phyloP scores from a whole-genome alignment of 352 stramenopile species.

The Phytophthora ramorum region DNA sequence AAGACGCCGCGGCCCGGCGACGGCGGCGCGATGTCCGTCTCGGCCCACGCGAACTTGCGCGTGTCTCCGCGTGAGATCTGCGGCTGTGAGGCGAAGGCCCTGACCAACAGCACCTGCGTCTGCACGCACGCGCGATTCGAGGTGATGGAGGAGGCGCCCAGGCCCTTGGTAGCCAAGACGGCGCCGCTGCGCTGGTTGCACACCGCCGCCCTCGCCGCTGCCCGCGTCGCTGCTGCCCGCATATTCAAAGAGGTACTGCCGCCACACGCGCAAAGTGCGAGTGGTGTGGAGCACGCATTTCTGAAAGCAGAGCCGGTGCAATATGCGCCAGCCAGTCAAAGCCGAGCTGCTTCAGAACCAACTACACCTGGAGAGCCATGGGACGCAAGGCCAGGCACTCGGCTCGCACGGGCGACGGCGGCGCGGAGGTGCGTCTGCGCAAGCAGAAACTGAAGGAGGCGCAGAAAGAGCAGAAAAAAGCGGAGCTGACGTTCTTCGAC shows the following conservation, averaged over 20 bases:
- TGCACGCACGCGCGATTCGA: slow-evolving; percentile 4
- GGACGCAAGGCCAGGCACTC: slow-evolving; percentile 74
- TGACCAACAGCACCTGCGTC: slow-evolving; percentile 4
- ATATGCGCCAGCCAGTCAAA: slow-evolving; percentile 30
- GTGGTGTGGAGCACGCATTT: not conserved
- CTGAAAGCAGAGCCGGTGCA: not conserved
- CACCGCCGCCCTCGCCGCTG: slow-evolving; percentile 9
- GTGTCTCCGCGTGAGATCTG: slow-evolving; percentile 8
- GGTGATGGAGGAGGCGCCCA: slow-evolving; percentile 6
- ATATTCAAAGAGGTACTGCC: slow-evolving; percentile 3
- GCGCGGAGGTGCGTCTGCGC: slow-evolving; percentile 71
- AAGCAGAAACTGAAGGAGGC: slow-evolving; percentile 71
- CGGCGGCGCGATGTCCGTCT: slow-evolving; percentile 83
- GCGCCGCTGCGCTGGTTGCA: slow-evolving; percentile 16
- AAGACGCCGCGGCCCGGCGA: slow-evolving; percentile 77
- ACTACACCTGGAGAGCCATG: slow-evolving; percentile 43
- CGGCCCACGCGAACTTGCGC: slow-evolving; percentile 70
- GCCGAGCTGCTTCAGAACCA: slow-evolving; percentile 4
- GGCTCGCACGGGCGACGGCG: slow-evolving; percentile 79
- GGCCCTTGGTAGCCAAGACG: slow-evolving; percentile 1
- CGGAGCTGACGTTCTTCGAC: slow-evolving; percentile 87
- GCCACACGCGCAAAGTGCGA: not conserved
- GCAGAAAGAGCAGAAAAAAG: slow-evolving; percentile 61
- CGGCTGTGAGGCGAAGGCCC: slow-evolving; percentile 22
- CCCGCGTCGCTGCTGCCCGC: slow-evolving; percentile 16